Percentiles rank a stretch among this genome's conserved stretches.
phyloP scores from a whole-genome alignment of 768 basidiomycete genomes.

The Mycena chlorophos region DNA sequence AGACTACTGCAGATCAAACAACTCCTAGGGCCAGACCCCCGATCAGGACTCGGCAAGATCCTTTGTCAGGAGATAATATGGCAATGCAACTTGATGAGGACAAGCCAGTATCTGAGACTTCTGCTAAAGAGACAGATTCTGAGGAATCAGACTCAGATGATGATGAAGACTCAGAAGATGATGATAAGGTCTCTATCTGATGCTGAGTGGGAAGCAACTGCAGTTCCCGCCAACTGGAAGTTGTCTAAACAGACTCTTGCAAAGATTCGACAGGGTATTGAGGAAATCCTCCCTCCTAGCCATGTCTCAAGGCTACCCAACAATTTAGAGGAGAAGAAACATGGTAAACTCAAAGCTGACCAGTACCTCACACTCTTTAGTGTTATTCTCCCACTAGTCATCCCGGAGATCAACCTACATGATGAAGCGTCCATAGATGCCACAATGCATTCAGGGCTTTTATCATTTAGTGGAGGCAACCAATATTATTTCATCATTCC shows the following conservation, averaged over 20 bases:
- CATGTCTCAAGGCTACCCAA: background rate
- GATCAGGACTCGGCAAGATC: no score
- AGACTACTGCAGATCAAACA: background rate
- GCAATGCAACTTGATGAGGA: background rate
- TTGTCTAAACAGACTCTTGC: background rate
- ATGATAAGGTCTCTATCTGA: no score
- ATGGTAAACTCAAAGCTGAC: no score
- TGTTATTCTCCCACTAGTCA: background rate
- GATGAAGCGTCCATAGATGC: background rate
- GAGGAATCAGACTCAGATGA: background rate
- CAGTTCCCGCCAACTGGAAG: background rate
- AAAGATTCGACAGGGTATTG: background rate
- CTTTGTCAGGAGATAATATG: no score
- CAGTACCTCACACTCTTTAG: no score
- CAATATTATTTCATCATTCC: conserved; percentile 14
- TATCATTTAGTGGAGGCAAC: conserved; percentile 7
- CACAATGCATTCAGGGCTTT: conserved; percentile 4
- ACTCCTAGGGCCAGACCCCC: background rate
- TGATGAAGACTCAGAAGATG: no score
- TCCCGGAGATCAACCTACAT: background rate
- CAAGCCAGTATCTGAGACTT: no score
- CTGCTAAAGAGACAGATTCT: background rate
- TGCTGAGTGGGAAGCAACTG: background rate
- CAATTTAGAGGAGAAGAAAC: background rate
- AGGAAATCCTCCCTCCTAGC: no score